Conservation (phyloP, 441 rosid species). For the Daphne laureola region DNA sequence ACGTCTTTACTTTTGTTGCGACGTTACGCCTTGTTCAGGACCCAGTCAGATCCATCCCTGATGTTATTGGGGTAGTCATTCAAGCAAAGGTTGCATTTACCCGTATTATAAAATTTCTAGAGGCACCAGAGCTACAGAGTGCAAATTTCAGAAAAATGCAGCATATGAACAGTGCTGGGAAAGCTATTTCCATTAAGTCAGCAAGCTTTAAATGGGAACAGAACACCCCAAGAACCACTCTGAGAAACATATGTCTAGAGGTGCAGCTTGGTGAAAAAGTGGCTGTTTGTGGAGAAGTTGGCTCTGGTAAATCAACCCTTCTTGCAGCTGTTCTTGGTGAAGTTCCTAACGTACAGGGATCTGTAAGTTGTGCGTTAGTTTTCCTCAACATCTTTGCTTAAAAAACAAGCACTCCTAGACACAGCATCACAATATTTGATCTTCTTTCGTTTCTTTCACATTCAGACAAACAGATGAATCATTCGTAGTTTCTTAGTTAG, state of each 20-base stretch:
- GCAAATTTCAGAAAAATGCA: slow-evolving; percentile 32
- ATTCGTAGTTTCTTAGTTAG: neutral
- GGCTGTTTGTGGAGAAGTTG: slow-evolving; percentile 96
- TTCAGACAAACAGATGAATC: neutral
- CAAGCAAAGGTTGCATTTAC: slow-evolving; percentile 88
- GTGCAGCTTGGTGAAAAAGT: slow-evolving; percentile 64
- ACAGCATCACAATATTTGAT: neutral
- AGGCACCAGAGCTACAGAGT: slow-evolving; percentile 82
- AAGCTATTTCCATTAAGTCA: slow-evolving; percentile 38
- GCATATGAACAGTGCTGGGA: slow-evolving; percentile 19
- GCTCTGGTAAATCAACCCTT: slow-evolving; percentile 93
- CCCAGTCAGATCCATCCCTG: slow-evolving; percentile 76
- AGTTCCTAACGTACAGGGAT: slow-evolving; percentile 62
- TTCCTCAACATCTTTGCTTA: neutral
- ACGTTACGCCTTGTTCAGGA: slow-evolving; percentile 89
- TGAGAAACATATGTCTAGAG: slow-evolving; percentile 54
- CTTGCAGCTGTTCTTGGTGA: slow-evolving; percentile 90
- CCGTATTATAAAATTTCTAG: slow-evolving; percentile 69
- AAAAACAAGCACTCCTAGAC: neutral
- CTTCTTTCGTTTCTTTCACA: neutral
- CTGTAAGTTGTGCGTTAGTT: slow-evolving; percentile 39
- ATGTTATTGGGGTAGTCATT: slow-evolving; percentile 77
- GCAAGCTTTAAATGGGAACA: slow-evolving; percentile 86
- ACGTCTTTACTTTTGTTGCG: slow-evolving; percentile 91
- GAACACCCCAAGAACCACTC: slow-evolving; percentile 41